phyloP scores from a whole-genome alignment of 805 yeast genomes.

The Kodamaea sagamina region DNA sequence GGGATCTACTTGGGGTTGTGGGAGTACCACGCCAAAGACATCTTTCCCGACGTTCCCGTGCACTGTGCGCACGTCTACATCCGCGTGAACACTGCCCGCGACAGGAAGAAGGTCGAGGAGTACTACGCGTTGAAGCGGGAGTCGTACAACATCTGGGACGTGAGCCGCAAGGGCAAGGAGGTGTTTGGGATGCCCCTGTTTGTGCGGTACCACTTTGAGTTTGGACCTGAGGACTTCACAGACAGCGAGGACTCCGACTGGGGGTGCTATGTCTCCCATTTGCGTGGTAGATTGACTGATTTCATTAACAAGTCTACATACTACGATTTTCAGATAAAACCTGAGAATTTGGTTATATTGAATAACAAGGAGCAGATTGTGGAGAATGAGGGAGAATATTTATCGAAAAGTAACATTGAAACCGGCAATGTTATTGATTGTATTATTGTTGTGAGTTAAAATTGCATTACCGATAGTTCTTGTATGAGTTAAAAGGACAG shows the following conservation, averaged over 20 bases:
- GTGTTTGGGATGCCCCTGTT: slow-evolving; percentile 23
- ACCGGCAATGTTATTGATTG: slow-evolving; percentile 45
- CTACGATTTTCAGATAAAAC: slow-evolving; percentile 16
- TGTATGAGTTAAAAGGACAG: no score
- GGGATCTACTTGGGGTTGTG: slow-evolving; percentile 46
- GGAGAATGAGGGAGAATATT: slow-evolving; percentile 29
- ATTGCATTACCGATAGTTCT: no score
- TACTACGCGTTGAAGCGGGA: slow-evolving; percentile 29
- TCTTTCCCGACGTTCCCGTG: slow-evolving; percentile 70
- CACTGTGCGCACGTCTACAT: slow-evolving; percentile 77
- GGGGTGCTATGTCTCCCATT: slow-evolving; percentile 67
- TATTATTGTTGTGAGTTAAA: no score
- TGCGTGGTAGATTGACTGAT: slow-evolving; percentile 57
- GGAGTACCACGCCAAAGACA: slow-evolving; percentile 58
- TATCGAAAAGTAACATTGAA: slow-evolving; percentile 41
- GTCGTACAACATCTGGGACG: slow-evolving; percentile 21
- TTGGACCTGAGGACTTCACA: slow-evolving; percentile 78
- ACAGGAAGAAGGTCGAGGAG: slow-evolving; percentile 22
- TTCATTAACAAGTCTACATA: slow-evolving; percentile 50
- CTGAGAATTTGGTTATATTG: slow-evolving; percentile 29
- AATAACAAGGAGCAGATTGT: slow-evolving; percentile 31
- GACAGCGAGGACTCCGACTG: slow-evolving; percentile 58
- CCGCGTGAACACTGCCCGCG: slow-evolving; percentile 43
- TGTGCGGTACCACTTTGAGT: slow-evolving; percentile 68
- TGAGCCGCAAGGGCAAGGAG: slow-evolving; percentile 19